Evolutionary conservation across 257 asterid genomes (phyloP).

Genomic region (Solanum megistacrolobum): DNA sequence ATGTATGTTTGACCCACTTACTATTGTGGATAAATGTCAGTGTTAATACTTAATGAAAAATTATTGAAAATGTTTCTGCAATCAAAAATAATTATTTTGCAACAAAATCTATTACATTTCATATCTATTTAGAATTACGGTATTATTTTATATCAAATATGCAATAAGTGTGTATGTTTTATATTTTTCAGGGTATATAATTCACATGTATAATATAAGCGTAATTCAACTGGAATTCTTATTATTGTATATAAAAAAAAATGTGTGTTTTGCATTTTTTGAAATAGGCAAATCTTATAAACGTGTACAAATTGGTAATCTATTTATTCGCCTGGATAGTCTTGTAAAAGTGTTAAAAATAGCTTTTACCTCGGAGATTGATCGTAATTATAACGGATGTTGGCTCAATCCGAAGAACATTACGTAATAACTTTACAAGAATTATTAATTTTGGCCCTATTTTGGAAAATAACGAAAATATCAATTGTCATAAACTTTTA

Average conservation of each 20-base stretch:
- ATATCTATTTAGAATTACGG: not conserved
- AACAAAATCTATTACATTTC: not conserved
- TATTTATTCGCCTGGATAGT: not conserved
- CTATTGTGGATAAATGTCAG: not conserved
- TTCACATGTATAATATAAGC: not conserved
- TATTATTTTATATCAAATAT: too few species aligned
- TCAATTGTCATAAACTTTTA: too few species aligned
- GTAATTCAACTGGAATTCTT: too few species aligned
- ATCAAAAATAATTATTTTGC: not conserved
- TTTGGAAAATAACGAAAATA: too few species aligned
- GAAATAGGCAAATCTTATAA: not conserved
- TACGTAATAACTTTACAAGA: too few species aligned
- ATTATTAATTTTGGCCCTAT: too few species aligned
- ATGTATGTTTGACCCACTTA: not conserved
- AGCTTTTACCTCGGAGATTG: too few species aligned
- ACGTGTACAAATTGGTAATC: not conserved
- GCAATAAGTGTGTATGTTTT: not conserved
- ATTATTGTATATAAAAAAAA: too few species aligned
- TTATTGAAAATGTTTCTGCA: not conserved
- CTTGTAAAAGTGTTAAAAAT: too few species aligned
- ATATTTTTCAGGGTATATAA: too few species aligned
- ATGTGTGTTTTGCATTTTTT: too few species aligned
- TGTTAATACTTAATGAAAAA: not conserved
- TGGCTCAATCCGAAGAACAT: not conserved
- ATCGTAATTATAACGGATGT: too few species aligned